phyloP scores from a whole-genome alignment of 768 basidiomycete species.

The Hydnum rufescens region DNA sequence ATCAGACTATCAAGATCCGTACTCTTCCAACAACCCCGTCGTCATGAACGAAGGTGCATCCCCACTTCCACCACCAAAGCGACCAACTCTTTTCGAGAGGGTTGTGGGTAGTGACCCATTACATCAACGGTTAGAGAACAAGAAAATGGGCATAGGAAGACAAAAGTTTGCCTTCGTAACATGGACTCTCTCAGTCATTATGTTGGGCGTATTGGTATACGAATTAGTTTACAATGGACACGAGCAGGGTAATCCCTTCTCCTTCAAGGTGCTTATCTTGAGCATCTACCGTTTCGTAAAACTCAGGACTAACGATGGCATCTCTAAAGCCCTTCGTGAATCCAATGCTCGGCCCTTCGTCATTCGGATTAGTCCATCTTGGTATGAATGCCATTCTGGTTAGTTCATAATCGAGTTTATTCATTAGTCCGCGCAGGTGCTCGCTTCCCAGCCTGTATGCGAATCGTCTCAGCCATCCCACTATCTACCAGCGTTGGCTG shows the following conservation, averaged over 20 bases:
- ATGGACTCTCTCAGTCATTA: constrained; percentile 40
- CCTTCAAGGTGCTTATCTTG: constrained; percentile 52
- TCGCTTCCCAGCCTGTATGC: constrained; percentile 89
- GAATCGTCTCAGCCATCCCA: constrained; percentile 36
- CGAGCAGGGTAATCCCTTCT: constrained; percentile 66
- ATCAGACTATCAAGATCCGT: no score
- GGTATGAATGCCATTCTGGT: constrained; percentile 23
- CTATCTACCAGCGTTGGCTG: not conserved
- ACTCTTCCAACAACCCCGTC: no score
- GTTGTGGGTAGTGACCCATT: constrained; percentile 30
- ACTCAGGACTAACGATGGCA: not conserved
- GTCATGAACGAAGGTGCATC: no score
- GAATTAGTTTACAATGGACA: constrained; percentile 60
- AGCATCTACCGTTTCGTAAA: not conserved
- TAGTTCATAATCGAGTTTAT: not conserved
- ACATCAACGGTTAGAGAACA: constrained; percentile 72
- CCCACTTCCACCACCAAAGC: no score
- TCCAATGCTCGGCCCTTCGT: constrained; percentile 80
- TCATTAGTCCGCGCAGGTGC: constrained; percentile 27
- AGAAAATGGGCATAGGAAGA: constrained; percentile 64
- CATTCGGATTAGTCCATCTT: constrained; percentile 60
- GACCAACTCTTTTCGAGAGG: not conserved
- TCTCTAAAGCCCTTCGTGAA: constrained; percentile 53
- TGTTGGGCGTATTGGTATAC: constrained; percentile 64
- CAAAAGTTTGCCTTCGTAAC: constrained; percentile 68